These are phyloP conservation scores for Gentiana macrophylla DNA, from an alignment of 257 asterid genomes.

Conservation along the genomic window DNA sequence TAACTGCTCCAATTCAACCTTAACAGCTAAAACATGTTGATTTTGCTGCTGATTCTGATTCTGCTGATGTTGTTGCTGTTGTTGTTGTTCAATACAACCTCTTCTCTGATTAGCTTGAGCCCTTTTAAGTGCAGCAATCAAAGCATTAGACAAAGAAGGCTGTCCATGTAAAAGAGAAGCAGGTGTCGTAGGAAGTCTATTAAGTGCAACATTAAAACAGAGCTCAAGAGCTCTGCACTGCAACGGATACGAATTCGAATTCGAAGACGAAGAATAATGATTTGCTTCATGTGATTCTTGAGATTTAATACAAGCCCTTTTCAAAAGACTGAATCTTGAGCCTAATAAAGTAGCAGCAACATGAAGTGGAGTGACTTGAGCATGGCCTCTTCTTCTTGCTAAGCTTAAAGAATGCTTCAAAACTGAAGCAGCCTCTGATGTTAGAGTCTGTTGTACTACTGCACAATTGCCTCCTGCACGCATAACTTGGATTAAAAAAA, in stretches of 20 bases:
- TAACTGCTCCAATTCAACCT: conserved; percentile 71
- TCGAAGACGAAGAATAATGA: too few relatives aligned
- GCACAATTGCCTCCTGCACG: conserved; percentile 53
- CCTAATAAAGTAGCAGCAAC: conserved; percentile 63
- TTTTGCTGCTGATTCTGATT: conserved; percentile 41
- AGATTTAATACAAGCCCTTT: conserved; percentile 63
- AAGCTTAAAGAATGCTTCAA: conserved; percentile 75
- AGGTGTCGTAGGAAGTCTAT: conserved; percentile 71
- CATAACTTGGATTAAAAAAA: conserved; percentile 39
- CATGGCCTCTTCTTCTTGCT: conserved; percentile 79
- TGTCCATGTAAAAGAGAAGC: conserved; percentile 59
- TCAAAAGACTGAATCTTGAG: conserved; percentile 43
- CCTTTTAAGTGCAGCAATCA: conserved; percentile 68
- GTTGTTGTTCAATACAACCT: conserved; percentile 59
- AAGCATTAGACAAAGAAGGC: conserved; percentile 69
- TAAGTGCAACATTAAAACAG: conserved; percentile 81
- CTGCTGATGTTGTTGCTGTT: conserved; percentile 41
- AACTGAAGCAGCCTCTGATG: conserved; percentile 88
- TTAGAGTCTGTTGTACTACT: conserved; percentile 77
- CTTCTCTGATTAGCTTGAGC: conserved; percentile 76
- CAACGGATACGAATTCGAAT: conserved; percentile 16
- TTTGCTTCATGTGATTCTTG: conserved; percentile 16
- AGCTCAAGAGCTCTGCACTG: conserved; percentile 74
- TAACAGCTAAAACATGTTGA: conserved; percentile 36
- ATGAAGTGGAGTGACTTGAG: conserved; percentile 86